These are phyloP conservation scores for Mychonastes homosphaera DNA, from an alignment of 139 green algal genomes.

Conservation along the genomic window DNA sequence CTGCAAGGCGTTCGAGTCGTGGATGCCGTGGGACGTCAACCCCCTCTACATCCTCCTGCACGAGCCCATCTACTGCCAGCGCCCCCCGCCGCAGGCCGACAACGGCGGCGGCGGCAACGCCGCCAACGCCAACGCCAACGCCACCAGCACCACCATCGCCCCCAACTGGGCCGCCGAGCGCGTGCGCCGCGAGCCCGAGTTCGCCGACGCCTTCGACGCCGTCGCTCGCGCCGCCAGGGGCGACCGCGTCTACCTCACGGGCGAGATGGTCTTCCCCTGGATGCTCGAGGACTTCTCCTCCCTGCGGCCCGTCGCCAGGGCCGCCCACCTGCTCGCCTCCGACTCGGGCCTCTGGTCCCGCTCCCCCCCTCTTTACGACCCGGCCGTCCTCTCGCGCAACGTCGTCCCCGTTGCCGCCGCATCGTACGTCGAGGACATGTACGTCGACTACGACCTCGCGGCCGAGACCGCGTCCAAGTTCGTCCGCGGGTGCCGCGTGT, in stretches of 20 bases:
- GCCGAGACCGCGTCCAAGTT: slow-evolving; percentile 47
- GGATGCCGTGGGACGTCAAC: slow-evolving; percentile 80
- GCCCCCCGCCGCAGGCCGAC: no score
- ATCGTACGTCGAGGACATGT: slow-evolving; percentile 69
- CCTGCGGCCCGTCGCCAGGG: slow-evolving; percentile 58
- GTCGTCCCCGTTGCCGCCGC: slow-evolving; percentile 9
- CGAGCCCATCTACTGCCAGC: slow-evolving; percentile 92
- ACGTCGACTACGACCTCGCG: slow-evolving; percentile 80
- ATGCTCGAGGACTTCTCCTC: slow-evolving; percentile 80
- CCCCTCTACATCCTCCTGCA: slow-evolving; percentile 90
- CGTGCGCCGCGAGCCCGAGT: slow-evolving; percentile 39
- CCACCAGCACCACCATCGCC: no score
- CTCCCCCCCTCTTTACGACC: slow-evolving; percentile 79
- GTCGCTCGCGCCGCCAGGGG: slow-evolving; percentile 18
- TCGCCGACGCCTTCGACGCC: slow-evolving; percentile 53
- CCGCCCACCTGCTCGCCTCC: slow-evolving; percentile 58
- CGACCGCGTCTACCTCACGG: slow-evolving; percentile 66
- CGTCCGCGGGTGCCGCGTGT: slow-evolving; percentile 55
- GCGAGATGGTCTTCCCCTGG: slow-evolving; percentile 93
- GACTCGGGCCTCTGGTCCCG: no score
- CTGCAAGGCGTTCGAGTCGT: slow-evolving; percentile 51
- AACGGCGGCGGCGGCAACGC: no score
- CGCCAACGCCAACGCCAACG: no score
- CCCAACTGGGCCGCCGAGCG: slow-evolving; percentile 60
- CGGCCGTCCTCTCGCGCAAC: slow-evolving; percentile 34